Evolutionary conservation across 148 eudicot genomes (phyloP).

Genomic region (Rhododendron henanense): DNA sequence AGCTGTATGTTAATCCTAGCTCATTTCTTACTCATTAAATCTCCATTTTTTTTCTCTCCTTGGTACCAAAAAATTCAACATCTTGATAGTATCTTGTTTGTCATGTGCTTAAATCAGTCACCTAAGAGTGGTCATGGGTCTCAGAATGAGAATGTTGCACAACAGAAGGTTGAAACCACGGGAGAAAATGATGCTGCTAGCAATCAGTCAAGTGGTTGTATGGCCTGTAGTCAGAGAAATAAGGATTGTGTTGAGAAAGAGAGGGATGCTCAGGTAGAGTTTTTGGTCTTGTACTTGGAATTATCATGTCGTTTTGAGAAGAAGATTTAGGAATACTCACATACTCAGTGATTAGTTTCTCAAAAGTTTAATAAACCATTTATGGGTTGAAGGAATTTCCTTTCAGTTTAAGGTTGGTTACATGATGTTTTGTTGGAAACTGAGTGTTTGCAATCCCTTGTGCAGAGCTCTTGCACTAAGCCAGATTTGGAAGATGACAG

Average conservation of each 20-base stretch:
- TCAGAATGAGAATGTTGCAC: constrained; percentile 50
- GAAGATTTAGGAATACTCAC: neutral
- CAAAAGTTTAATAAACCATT: neutral
- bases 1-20: constrained; percentile 51
- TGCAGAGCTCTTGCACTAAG: constrained; percentile 83
- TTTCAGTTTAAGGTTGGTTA: neutral
- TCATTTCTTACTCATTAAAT: neutral
- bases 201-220: constrained; percentile 69
- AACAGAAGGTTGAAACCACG: constrained; percentile 59
- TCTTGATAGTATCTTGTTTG: constrained; percentile 5
- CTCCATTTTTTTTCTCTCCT: neutral
- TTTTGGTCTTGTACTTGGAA: neutral
- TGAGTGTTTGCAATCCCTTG: constrained; percentile 18
- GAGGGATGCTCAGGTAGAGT: constrained; percentile 84
- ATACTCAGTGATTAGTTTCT: neutral
- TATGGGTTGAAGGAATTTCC: neutral
- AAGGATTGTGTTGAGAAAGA: constrained; percentile 65
- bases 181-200: constrained; percentile 80
- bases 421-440: neutral
- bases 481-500: constrained; percentile 49
- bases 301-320: neutral
- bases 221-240: constrained; percentile 46
- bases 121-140: constrained; percentile 31
- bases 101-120: constrained; percentile 26
- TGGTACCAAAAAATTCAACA: neutral